These are phyloP conservation scores for Pistacia vera DNA, from an alignment of 345 rosid genomes.

Conservation along the genomic window DNA sequence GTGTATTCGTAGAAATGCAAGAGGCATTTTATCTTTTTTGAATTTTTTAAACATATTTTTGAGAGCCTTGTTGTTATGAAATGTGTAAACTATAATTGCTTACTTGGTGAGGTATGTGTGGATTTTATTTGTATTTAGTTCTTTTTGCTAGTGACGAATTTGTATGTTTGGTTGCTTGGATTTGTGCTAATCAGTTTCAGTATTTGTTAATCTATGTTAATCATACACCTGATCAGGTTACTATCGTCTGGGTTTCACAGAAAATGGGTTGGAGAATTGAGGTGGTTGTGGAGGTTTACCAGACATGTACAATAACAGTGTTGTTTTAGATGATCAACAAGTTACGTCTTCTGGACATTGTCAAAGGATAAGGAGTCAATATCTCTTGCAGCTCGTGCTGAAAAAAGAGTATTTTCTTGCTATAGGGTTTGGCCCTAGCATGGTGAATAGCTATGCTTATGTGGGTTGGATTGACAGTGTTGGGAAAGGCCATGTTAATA, in stretches of 20 bases:
- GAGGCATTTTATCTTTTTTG: not conserved
- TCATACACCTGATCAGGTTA: slow-evolving; percentile 79
- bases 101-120: not conserved
- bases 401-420: slow-evolving; percentile 95
- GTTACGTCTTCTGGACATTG: slow-evolving; percentile 90
- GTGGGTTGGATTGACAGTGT: slow-evolving; percentile 85
- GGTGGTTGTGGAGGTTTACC: slow-evolving; percentile 94
- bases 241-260: slow-evolving; percentile 76
- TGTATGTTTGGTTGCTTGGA: slow-evolving; percentile 2
- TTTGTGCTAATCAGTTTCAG: not conserved
- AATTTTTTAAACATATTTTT: not conserved
- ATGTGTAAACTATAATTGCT: not conserved
- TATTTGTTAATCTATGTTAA: not conserved
- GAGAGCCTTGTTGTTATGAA: not conserved
- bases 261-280: slow-evolving; percentile 98
- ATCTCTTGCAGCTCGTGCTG: slow-evolving; percentile 89
- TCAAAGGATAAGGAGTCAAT: slow-evolving; percentile 61
- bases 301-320: slow-evolving; percentile 95
- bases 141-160: not conserved
- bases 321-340: slow-evolving; percentile 89
- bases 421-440: slow-evolving; percentile 77
- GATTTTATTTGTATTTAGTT: not conserved
- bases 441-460: slow-evolving; percentile 84
- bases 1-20: not conserved
- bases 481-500: slow-evolving; percentile 73